phyloP scores from a whole-genome alignment of 2,329 filamentous ascomycete genomes.

The Hypoxylon sp. region DNA sequence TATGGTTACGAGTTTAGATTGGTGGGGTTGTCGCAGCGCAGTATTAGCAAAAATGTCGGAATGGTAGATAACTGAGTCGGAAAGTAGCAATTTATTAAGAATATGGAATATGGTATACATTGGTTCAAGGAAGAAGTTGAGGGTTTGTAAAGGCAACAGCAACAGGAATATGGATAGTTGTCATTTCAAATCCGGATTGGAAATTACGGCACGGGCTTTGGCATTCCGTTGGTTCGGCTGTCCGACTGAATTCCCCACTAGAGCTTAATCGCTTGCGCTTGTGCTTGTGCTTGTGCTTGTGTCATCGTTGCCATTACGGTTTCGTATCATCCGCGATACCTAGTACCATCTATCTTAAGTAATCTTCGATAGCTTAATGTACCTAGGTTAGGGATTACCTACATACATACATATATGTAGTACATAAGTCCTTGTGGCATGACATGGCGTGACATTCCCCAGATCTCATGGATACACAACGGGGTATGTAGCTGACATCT shows the following conservation, averaged over 20 bases:
- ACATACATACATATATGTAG: neutral
- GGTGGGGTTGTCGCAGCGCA: constrained; percentile 14
- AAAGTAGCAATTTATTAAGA: neutral
- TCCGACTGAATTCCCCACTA: constrained; percentile 10
- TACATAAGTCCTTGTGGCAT: neutral
- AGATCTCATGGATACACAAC: constrained; percentile 14
- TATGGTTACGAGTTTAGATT: neutral
- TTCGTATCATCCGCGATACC: neutral
- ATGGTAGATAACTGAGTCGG: constrained; percentile 1
- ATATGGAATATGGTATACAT: neutral
- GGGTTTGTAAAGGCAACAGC: neutral
- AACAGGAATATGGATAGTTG: neutral
- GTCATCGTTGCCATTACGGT: neutral
- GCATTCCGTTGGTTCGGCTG: neutral
- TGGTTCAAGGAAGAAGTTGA: neutral
- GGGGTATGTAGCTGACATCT: constrained; percentile 1
- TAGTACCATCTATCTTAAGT: neutral
- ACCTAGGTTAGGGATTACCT: no score
- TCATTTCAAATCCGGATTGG: neutral
- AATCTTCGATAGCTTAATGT: neutral
- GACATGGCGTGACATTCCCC: neutral
- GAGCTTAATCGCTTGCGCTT: constrained; percentile 27
- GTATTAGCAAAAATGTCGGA: neutral
- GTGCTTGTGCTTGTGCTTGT: no score
- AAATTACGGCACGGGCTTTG: neutral